Conservation (phyloP, 495 filamentous ascomycete species). For the Mytilinidion resinicola region DNA sequence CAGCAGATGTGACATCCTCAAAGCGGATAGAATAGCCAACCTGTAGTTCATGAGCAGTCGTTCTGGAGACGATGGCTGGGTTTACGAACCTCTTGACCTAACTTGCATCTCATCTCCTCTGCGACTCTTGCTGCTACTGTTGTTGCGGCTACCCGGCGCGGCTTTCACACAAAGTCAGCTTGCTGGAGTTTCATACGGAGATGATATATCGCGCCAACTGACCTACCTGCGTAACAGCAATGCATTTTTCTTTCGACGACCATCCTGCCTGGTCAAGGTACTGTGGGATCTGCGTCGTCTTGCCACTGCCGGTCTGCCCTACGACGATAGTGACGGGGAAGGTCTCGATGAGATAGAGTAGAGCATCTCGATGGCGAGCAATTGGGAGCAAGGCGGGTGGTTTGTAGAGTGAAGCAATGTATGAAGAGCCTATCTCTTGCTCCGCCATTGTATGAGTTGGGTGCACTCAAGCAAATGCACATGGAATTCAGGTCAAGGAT, state of each 20-base stretch:
- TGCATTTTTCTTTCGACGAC: slow-evolving; percentile 73
- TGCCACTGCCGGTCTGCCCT: slow-evolving; percentile 42
- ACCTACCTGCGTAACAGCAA: slow-evolving; percentile 86
- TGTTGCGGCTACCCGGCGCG: slow-evolving; percentile 85
- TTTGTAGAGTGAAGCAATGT: slow-evolving; percentile 34
- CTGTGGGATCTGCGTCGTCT: slow-evolving; percentile 45
- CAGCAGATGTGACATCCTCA: slow-evolving; percentile 85
- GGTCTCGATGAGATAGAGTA: slow-evolving; percentile 41
- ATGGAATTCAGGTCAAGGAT: no score
- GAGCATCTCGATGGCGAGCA: slow-evolving; percentile 35
- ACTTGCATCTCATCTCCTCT: slow-evolving; percentile 81
- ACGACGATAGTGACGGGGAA: slow-evolving; percentile 39
- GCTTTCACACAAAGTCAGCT: slow-evolving; percentile 52
- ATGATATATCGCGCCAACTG: not conserved
- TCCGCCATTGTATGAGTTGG: not conserved
- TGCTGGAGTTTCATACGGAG: not conserved
- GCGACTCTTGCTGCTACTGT: slow-evolving; percentile 88
- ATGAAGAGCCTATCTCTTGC: not conserved
- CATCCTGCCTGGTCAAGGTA: slow-evolving; percentile 59
- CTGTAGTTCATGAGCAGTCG: slow-evolving; percentile 4
- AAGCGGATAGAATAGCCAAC: slow-evolving; percentile 97
- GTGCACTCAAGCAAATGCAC: no score
- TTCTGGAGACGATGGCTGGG: not conserved
- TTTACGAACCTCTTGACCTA: slow-evolving; percentile 65
- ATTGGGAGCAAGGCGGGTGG: slow-evolving; percentile 41